Evolutionary conservation across 306 rosid species (phyloP).

Genomic region (Pachyrhizus erosus): DNA sequence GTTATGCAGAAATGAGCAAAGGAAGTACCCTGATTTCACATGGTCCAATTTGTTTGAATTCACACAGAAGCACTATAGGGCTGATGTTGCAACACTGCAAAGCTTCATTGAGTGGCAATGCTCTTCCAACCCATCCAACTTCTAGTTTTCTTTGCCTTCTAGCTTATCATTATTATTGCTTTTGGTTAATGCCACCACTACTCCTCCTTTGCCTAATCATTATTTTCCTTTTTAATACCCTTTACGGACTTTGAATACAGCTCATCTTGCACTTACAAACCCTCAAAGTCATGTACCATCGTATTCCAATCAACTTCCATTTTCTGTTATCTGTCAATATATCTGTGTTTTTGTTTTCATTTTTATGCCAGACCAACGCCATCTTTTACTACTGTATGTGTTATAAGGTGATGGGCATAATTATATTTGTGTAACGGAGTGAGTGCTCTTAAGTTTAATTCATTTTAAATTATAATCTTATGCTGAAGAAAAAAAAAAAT

Average conservation of each 20-base stretch:
- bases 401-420: too few relatives aligned
- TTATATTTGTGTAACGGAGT: too few relatives aligned
- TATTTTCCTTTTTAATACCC: neutral
- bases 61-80: slow-evolving; percentile 60
- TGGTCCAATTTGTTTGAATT: slow-evolving; percentile 63
- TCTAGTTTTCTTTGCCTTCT: neutral
- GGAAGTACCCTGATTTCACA: slow-evolving; percentile 71
- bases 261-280: neutral
- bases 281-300: neutral
- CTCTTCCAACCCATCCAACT: slow-evolving; percentile 36
- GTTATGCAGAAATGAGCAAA: slow-evolving; percentile 47
- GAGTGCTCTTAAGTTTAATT: too few relatives aligned
- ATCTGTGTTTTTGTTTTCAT: too few relatives aligned
- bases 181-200: neutral
- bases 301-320: neutral
- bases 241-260: neutral
- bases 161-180: neutral
- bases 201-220: neutral
- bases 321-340: neutral
- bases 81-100: slow-evolving; percentile 63
- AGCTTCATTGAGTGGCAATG: slow-evolving; percentile 56
- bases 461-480: too few relatives aligned
- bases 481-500: too few relatives aligned
- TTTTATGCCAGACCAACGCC: too few relatives aligned
- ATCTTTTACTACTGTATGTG: too few relatives aligned